Conservation (phyloP, 805 yeast species). For the Lachancea cidri region DNA sequence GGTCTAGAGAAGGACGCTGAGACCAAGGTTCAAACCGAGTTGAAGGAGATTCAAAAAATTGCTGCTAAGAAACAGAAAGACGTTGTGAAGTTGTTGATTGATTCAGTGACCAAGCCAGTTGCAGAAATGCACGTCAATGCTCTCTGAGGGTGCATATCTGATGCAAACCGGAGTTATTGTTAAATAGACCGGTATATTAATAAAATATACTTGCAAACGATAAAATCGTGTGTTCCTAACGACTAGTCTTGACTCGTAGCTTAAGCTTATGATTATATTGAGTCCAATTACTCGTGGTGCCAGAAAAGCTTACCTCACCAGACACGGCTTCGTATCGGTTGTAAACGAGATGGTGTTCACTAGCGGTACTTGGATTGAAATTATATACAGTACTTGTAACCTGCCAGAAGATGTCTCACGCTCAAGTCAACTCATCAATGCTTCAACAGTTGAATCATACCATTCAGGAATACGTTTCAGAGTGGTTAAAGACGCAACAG, state of each 20-base stretch:
- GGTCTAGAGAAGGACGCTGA: constrained; percentile 67
- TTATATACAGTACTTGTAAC: background rate
- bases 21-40: constrained; percentile 61
- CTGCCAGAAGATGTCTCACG: constrained; percentile 17
- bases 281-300: no score
- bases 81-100: constrained; percentile 73
- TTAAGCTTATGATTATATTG: no score
- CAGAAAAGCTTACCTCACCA: background rate
- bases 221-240: no score
- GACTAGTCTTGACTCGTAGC: no score
- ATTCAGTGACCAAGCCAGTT: constrained; percentile 71
- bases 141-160: background rate
- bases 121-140: constrained; percentile 86
- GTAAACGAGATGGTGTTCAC: constrained; percentile 1
- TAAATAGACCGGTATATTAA: background rate
- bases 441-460: constrained; percentile 25
- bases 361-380: background rate
- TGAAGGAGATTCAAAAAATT: constrained; percentile 59
- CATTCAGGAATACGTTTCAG: constrained; percentile 23
- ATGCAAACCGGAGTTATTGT: background rate
- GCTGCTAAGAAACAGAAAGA: constrained; percentile 56
- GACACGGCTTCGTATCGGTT: constrained; percentile 1
- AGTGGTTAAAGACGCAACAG: constrained; percentile 18
- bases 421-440: constrained; percentile 24
- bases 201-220: background rate